These are phyloP conservation scores for Huntiella moniliformis DNA, from an alignment of 2,329 filamentous ascomycete genomes.

Conservation along the genomic window DNA sequence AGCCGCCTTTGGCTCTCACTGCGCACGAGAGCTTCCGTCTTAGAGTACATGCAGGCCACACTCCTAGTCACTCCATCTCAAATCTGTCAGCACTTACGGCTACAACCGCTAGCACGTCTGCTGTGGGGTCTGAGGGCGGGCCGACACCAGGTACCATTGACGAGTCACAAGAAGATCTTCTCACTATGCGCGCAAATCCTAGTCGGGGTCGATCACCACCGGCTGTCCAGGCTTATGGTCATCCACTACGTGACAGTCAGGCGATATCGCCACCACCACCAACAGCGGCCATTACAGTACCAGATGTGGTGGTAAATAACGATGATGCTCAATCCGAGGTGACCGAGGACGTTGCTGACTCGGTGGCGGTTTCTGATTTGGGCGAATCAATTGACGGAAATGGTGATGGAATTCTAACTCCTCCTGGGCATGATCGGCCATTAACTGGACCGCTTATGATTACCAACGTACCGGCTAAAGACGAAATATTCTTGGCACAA, in stretches of 20 bases:
- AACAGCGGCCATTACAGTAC: not conserved
- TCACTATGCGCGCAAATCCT: too few relatives aligned
- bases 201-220: too few relatives aligned
- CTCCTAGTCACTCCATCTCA: constrained; percentile 40
- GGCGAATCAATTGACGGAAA: not conserved
- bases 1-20: constrained; percentile 27
- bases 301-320: not conserved
- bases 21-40: constrained; percentile 32
- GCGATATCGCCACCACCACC: not conserved
- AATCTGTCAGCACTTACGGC: constrained; percentile 23
- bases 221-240: not conserved
- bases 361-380: too few relatives aligned
- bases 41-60: constrained; percentile 44
- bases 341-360: too few relatives aligned
- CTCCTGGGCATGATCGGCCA: constrained; percentile 24
- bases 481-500: constrained; percentile 33
- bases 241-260: not conserved
- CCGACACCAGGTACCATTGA: constrained; percentile 5
- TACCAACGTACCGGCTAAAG: constrained; percentile 34
- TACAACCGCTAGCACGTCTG: constrained; percentile 6
- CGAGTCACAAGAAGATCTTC: too few relatives aligned
- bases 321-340: not conserved
- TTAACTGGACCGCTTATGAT: constrained; percentile 36
- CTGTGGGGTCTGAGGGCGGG: constrained; percentile 7
- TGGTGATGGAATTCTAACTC: constrained; percentile 17